Evolutionary conservation across 805 yeast genomes (phyloP), one percentile per base, ranked within the genome.

Genomic region (Cyberlindnera veronae): DNA sequence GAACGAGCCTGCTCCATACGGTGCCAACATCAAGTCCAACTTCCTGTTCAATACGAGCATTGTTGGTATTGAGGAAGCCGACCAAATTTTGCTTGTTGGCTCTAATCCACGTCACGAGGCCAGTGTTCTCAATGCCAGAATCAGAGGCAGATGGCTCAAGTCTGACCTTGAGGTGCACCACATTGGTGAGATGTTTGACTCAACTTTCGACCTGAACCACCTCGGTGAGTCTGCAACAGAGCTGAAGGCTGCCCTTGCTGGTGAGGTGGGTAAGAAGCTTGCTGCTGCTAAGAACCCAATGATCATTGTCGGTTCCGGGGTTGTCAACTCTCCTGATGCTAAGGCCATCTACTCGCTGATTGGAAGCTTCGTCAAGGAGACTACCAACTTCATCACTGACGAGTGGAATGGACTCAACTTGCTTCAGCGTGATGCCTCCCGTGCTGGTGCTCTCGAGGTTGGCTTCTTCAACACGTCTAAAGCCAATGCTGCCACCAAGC

Each of bases 81-180:
- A 87, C 58, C 86, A 77, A 52, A 81, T 86, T 46, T 70, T 86
- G 56, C 71, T 86, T 45, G 76, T 86, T 42, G 95, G 95, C 47
- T 79, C 95, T 33, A 86, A 86, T 69, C 95, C 95, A 44, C 76
- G 95, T 60, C 88, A 76, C 59, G 95, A 86, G 68, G 95, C 95
- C 44, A 88, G 95, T 31, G 95, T 87, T 14, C 71, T 86, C 55
- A 86, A 86, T 63, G 77, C 91, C 30, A 77, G 95, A 65, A 81
- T 86, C 53, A 78, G 95, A 71, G 82, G 79, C 61, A 79, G 74
- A 45, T 86, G 91, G 93, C 69, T 86, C 58, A 69, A 81, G 52
- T 73, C 79, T 28, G 67, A 72, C 51, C 72, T 84, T 55, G 84
- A 84, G 52, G 67, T 87, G 47, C 80, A 80, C 48, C 79, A 78